Conservation (phyloP, 345 rosid species). For the Gossypium arboreum region DNA sequence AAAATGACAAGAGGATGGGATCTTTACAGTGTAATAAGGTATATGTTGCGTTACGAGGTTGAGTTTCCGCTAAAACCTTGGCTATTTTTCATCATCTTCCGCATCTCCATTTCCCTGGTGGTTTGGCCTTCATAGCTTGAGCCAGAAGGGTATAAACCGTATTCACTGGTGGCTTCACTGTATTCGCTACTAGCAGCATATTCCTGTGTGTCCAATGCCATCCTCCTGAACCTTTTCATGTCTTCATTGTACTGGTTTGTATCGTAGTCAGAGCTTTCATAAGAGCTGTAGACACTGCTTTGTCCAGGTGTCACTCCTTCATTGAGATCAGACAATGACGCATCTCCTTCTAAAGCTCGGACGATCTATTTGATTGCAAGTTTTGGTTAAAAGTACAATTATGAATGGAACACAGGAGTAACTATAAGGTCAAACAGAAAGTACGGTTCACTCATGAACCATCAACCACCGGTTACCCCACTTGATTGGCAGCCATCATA, state of each 20-base stretch:
- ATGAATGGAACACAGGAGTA: neutral
- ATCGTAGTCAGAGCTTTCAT: conserved; percentile 79
- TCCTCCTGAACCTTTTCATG: conserved; percentile 68
- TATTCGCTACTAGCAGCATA: conserved; percentile 67
- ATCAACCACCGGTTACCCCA: neutral
- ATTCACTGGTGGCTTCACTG: conserved; percentile 65
- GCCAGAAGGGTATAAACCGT: conserved; percentile 64
- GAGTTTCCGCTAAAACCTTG: conserved; percentile 35
- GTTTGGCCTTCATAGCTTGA: conserved; percentile 66
- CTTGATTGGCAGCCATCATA: neutral
- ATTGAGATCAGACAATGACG: conserved; percentile 62
- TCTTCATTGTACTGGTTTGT: conserved; percentile 67
- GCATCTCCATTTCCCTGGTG: conserved; percentile 56
- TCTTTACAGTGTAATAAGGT: conserved; percentile 19
- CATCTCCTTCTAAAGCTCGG: conserved; percentile 76
- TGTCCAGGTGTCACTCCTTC: conserved; percentile 71
- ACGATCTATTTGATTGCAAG: conserved; percentile 52
- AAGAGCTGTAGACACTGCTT: conserved; percentile 45
- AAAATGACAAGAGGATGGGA: neutral
- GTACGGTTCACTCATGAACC: neutral
- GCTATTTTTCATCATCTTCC: conserved; percentile 38
- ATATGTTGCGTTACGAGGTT: conserved; percentile 17
- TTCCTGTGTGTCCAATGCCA: conserved; percentile 62
- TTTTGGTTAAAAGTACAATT: neutral
- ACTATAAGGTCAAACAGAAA: neutral